A percentile compares a stretch with the other conserved stretches of the same genome.
Conservation (phyloP, 768 basidiomycete genomes). For the Boletus tomentosulus region DNA sequence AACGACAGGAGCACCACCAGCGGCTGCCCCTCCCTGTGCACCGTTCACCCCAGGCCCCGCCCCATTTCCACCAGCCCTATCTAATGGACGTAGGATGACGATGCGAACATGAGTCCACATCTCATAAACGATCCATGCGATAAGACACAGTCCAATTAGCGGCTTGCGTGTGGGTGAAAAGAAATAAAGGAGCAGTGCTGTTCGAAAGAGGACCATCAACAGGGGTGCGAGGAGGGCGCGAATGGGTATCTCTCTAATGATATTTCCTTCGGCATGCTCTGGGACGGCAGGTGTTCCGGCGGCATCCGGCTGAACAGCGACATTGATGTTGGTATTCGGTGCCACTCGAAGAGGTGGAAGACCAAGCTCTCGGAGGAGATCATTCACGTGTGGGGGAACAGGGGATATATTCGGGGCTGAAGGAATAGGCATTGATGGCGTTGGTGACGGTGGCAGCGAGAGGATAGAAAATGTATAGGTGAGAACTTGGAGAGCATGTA, state of each 20-base stretch:
- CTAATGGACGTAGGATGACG: conserved; percentile 35
- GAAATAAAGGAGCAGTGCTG: conserved; percentile 67
- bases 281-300: conserved; percentile 16
- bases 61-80: conserved; percentile 29
- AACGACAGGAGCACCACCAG: conserved; percentile 23
- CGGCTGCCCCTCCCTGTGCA: conserved; percentile 15
- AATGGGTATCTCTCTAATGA: conserved; percentile 54
- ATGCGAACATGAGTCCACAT: conserved; percentile 66
- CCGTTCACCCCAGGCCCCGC: conserved; percentile 20
- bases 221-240: conserved; percentile 67
- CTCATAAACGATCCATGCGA: conserved; percentile 72
- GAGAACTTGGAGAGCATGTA: conserved; percentile 44
- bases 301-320: conserved; percentile 13
- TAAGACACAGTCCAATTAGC: conserved; percentile 59
- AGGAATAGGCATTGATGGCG: conserved; percentile 22
- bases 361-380: conserved; percentile 61
- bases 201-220: conserved; percentile 64
- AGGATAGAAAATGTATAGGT: conserved; percentile 50
- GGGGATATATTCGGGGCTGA: conserved; percentile 22
- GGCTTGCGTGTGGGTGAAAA: conserved; percentile 73
- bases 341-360: conserved; percentile 47
- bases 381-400: conserved; percentile 52
- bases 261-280: conserved; percentile 29
- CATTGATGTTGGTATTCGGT: conserved; percentile 23
- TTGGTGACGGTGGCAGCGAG: conserved; percentile 47